A percentile compares a stretch with the other conserved stretches of the same genome.
These are phyloP conservation scores for Curvularia sp. DNA, from an alignment of 2,329 filamentous ascomycete species.

Conservation along the genomic window DNA sequence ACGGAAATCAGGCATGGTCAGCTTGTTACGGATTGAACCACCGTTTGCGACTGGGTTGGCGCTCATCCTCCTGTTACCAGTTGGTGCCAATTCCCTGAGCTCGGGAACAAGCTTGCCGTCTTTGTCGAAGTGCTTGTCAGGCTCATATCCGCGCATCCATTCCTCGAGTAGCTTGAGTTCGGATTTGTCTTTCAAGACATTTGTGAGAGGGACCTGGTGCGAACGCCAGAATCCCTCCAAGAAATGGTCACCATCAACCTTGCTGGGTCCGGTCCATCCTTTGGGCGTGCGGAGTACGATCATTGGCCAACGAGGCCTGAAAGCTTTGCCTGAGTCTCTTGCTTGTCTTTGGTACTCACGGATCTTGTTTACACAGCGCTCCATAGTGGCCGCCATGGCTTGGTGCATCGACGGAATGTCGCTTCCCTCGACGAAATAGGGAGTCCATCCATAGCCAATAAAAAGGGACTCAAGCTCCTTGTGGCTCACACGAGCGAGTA, in stretches of 20 bases:
- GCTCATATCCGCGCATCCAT: constrained; percentile 80
- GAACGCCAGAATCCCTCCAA: constrained; percentile 80
- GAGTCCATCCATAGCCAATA: constrained; percentile 77
- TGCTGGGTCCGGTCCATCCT: constrained; percentile 78
- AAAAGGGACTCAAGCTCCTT: constrained; percentile 75
- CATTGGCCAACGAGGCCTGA: constrained; percentile 79
- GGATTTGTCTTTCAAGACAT: constrained; percentile 68
- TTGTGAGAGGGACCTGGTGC: constrained; percentile 78
- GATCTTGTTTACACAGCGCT: constrained; percentile 75
- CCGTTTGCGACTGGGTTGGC: constrained; percentile 79
- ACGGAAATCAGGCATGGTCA: constrained; percentile 73
- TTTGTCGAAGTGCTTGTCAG: constrained; percentile 72
- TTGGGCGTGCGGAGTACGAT: constrained; percentile 78
- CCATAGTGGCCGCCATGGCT: constrained; percentile 78
- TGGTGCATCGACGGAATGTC: constrained; percentile 79
- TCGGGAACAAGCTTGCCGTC: constrained; percentile 69
- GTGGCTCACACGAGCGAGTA: constrained; percentile 76
- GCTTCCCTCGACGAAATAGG: constrained; percentile 80
- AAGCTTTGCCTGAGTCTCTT: constrained; percentile 71
- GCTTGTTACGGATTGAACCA: constrained; percentile 69
- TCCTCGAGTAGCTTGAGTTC: constrained; percentile 73
- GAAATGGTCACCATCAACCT: constrained; percentile 69
- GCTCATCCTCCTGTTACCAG: constrained; percentile 73
- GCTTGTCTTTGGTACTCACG: constrained; percentile 72
- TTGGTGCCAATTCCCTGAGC: constrained; percentile 69